Conservation (phyloP, 345 rosid species). For the Lepidium didymum region DNA sequence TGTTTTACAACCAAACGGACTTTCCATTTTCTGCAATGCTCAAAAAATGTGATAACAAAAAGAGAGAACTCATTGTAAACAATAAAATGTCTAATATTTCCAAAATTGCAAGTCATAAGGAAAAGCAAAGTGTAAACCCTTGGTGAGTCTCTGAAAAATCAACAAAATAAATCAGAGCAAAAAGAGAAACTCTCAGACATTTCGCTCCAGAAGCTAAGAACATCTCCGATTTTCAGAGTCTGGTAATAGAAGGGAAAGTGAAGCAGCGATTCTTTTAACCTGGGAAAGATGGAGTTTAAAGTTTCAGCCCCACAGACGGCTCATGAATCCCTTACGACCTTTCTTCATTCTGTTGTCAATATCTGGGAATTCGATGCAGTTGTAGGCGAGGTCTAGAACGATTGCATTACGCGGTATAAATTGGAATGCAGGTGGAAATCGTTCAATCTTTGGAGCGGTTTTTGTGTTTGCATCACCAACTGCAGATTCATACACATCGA, state of each 20-base stretch:
- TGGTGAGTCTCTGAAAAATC: neutral
- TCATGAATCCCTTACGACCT: constrained; percentile 57
- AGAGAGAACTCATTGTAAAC: neutral
- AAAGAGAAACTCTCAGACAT: neutral
- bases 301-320: constrained; percentile 65
- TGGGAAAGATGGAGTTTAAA: neutral
- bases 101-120: constrained; percentile 2
- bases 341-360: constrained; percentile 86
- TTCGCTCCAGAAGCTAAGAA: constrained; percentile 1
- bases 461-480: constrained; percentile 60
- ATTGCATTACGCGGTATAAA: constrained; percentile 73
- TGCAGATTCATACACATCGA: constrained; percentile 74
- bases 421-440: constrained; percentile 77
- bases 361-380: constrained; percentile 64
- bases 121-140: neutral
- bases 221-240: neutral
- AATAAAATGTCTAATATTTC: neutral
- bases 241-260: neutral
- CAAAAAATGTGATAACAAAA: neutral
- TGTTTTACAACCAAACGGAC: too few species aligned
- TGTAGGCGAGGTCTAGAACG: constrained; percentile 76
- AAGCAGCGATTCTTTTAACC: constrained; percentile 10
- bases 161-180: neutral
- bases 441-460: constrained; percentile 55
- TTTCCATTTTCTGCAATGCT: too few species aligned